Evolutionary conservation across 2,329 filamentous ascomycete species (phyloP), one percentile per base, ranked within the genome.

Genomic region (Calonectria crousiana): DNA sequence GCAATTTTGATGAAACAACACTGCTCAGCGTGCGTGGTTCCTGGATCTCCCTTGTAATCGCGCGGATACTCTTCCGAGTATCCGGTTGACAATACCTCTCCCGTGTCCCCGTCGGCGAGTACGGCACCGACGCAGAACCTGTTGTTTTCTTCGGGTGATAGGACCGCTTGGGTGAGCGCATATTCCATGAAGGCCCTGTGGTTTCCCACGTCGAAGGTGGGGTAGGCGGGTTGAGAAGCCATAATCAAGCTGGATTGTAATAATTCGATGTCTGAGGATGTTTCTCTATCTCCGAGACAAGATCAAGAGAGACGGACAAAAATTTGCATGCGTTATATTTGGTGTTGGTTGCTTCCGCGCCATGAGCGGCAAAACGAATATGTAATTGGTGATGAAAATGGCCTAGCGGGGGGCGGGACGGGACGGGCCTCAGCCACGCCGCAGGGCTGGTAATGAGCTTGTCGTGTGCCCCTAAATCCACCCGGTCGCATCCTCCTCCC

Each of bases 1-100:
- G 84, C 84, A 6, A 87, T 80, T 78, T 88, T 87, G 76, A 87
- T 86, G 73, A 87, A 84, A 79, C 85, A 87, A 76, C 84, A 86
- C 30, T 87, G 84, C 71, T 87, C 86, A 1, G 85, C 84, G 69
- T 88, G 86, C 3, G 84, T 87, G 0, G 78, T 85, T 0, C 85
- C 85, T 0, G 79, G 80, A 52, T 86, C 85, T 52, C 83, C 84
- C 0, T 82, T 83, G 38, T 82, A 78, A 62, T 87, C 83, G 4
- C 81, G 76, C 0, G 83, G 83, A 20, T 85, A 79, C 75, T 88
- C 85, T 10, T 85, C 76, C 0, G 85, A 86, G 73, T 86, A 87
- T 1, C 87, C 86, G 0, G 86, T 86, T 3, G 86, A 84, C 10
- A 88, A 64, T n/a, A 87, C 79, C 13, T 82, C 74, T 62, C 81